phyloP scores from a whole-genome alignment of 805 yeast genomes.

The Candida pseudofarinosa region DNA sequence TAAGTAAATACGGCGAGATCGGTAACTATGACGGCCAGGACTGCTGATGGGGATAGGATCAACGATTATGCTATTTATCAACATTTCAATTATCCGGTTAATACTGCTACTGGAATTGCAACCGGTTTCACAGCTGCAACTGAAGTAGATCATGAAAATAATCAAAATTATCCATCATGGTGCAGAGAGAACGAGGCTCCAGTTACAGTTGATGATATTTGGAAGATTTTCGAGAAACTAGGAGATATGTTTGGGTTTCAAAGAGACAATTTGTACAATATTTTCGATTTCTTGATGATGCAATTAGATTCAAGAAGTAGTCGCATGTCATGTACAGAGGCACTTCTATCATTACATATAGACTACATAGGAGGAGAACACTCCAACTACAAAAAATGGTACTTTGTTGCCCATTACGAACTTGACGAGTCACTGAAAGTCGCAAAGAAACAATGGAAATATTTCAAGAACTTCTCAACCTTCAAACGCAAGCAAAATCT shows the following conservation, averaged over 20 bases:
- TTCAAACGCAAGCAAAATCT: constrained; percentile 35
- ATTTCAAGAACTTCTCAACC: constrained; percentile 14
- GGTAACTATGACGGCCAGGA: neutral
- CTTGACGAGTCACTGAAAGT: constrained; percentile 66
- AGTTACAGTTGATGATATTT: constrained; percentile 46
- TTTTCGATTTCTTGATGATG: constrained; percentile 75
- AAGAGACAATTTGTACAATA: constrained; percentile 68
- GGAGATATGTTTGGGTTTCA: constrained; percentile 80
- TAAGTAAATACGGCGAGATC: too few relatives aligned
- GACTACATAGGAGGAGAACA: constrained; percentile 91
- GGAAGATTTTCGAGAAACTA: constrained; percentile 53
- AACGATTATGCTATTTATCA: constrained; percentile 7
- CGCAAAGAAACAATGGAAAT: constrained; percentile 40
- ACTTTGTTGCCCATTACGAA: constrained; percentile 78
- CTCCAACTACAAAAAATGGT: constrained; percentile 89
- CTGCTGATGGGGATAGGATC: neutral
- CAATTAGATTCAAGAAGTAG: constrained; percentile 85
- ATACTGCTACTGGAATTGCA: neutral
- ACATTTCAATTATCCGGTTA: constrained; percentile 4
- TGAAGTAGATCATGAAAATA: neutral
- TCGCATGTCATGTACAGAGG: constrained; percentile 66
- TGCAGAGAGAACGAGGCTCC: constrained; percentile 21
- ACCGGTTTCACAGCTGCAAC: constrained; percentile 1
- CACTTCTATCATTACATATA: constrained; percentile 73
- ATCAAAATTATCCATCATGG: constrained; percentile 16